A percentile compares a stretch with the other conserved stretches of the same genome.
Evolutionary conservation across 1,284 basidiomycete genomes (phyloP).

Genomic region (Cryptococcus depauperatus): DNA sequence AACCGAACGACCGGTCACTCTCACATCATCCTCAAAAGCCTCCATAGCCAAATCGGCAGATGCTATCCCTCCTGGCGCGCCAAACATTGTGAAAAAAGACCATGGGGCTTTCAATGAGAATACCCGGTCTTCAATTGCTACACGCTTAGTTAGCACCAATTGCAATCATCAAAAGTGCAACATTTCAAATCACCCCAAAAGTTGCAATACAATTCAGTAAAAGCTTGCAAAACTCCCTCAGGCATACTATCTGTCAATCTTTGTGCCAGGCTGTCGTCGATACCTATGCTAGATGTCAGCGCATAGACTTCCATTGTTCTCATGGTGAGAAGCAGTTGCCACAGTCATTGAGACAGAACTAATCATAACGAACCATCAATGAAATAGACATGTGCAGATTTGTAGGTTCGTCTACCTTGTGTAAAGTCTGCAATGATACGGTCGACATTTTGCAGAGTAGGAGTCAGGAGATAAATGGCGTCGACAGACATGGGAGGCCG

Average conservation of each 20-base stretch:
- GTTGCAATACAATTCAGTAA: slow-evolving; percentile 81
- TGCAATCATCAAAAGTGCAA: background rate
- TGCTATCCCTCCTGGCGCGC: slow-evolving; percentile 63
- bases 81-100: slow-evolving; percentile 78
- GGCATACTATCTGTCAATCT: slow-evolving; percentile 52
- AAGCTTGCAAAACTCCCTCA: slow-evolving; percentile 51
- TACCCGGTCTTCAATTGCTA: slow-evolving; percentile 72
- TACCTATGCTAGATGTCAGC: slow-evolving; percentile 22
- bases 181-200: slow-evolving; percentile 60
- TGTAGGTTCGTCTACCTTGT: slow-evolving; percentile 58
- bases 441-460: slow-evolving; percentile 88
- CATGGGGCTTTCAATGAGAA: slow-evolving; percentile 70
- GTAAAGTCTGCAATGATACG: slow-evolving; percentile 81
- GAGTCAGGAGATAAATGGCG: slow-evolving; percentile 88
- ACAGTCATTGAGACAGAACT: background rate
- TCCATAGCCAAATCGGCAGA: slow-evolving; percentile 57
- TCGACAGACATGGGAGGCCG: slow-evolving; percentile 76
- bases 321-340: too few species aligned
- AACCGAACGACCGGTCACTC: slow-evolving; percentile 51
- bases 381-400: slow-evolving; percentile 87
- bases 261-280: slow-evolving; percentile 61
- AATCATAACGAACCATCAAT: slow-evolving; percentile 68
- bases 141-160: background rate
- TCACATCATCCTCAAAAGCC: slow-evolving; percentile 70
- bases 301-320: background rate